Conservation (phyloP, 129 eudicot species). For the Flaveria linearis region DNA sequence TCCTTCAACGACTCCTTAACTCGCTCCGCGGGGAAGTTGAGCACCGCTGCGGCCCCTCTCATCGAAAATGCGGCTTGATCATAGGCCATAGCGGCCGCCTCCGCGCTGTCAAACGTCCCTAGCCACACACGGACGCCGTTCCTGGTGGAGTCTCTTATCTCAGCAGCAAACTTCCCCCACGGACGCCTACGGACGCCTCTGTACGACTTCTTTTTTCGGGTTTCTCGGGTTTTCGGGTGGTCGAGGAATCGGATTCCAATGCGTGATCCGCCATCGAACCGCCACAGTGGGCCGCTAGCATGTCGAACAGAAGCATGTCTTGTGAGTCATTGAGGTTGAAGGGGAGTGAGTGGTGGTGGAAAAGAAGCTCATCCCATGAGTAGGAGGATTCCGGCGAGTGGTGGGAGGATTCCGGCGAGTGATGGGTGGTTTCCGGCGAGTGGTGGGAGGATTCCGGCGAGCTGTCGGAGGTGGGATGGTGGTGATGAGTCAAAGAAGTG, state of each 20-base stretch:
- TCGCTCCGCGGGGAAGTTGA: constrained; percentile 72
- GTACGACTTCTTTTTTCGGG: constrained; percentile 42
- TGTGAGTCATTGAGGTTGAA: constrained; percentile 63
- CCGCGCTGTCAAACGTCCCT: constrained; percentile 80
- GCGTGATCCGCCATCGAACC: constrained; percentile 21
- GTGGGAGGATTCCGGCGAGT: constrained; percentile 25
- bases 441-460: no score
- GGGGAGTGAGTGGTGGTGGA: constrained; percentile 46
- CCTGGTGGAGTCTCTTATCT: constrained; percentile 76
- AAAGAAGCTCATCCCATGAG: constrained; percentile 51
- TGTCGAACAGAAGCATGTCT: constrained; percentile 63
- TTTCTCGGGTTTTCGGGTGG: neutral
- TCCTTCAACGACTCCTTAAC: constrained; percentile 63
- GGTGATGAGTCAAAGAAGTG: constrained; percentile 22
- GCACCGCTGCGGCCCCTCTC: constrained; percentile 68
- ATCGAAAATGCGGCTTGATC: constrained; percentile 83
- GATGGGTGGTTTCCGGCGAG: neutral
- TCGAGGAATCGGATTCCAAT: constrained; percentile 37
- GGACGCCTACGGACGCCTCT: constrained; percentile 86
- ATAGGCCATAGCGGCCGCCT: constrained; percentile 82
- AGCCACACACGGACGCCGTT: constrained; percentile 79
- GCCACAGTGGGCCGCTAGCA: constrained; percentile 32
- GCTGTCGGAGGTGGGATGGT: constrained; percentile 23
- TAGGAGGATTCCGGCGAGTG: constrained; percentile 38
- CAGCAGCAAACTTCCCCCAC: constrained; percentile 96